Percentiles rank a stretch among this genome's conserved stretches.
Conservation (phyloP, 768 basidiomycete genomes). For the Sporobolomyces pararoseus region DNA sequence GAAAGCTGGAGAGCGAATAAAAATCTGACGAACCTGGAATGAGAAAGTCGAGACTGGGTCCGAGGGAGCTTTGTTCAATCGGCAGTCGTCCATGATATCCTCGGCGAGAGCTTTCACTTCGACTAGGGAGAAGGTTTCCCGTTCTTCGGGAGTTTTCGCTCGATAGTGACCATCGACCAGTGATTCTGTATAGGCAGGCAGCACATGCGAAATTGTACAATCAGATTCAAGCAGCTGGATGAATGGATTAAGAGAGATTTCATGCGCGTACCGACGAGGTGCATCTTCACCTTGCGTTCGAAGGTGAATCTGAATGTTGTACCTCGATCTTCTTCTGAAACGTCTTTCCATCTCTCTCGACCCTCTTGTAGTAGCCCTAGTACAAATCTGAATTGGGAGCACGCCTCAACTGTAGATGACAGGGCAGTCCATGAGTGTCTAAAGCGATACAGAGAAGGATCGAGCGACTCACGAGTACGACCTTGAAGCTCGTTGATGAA, state of each 20-base stretch:
- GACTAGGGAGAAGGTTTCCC: not conserved
- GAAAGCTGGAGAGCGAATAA: not conserved
- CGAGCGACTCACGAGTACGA: not conserved
- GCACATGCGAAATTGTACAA: not conserved
- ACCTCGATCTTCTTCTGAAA: slow-evolving; percentile 17
- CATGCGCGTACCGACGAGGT: slow-evolving; percentile 6
- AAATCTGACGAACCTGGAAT: slow-evolving; percentile 9
- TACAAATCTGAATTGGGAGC: slow-evolving; percentile 17
- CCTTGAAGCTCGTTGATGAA: slow-evolving; percentile 22
- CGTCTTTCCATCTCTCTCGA: slow-evolving; percentile 10
- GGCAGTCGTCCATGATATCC: slow-evolving; percentile 31
- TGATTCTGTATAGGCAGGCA: slow-evolving; percentile 1
- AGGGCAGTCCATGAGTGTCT: too few relatives aligned
- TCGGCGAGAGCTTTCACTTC: slow-evolving; percentile 23
- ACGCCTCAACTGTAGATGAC: slow-evolving; percentile 15
- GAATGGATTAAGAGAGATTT: not conserved
- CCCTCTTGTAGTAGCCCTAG: slow-evolving; percentile 17
- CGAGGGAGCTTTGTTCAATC: not conserved
- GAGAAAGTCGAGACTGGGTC: slow-evolving; percentile 25
- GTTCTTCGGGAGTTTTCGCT: not conserved
- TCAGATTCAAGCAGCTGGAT: not conserved
- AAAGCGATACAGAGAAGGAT: not conserved
- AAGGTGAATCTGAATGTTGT: slow-evolving; percentile 25
- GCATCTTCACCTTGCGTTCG: slow-evolving; percentile 31
- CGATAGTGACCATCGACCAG: slow-evolving; percentile 17